Evolutionary conservation across 768 basidiomycete species (phyloP).

Genomic region (Russula earlei): DNA sequence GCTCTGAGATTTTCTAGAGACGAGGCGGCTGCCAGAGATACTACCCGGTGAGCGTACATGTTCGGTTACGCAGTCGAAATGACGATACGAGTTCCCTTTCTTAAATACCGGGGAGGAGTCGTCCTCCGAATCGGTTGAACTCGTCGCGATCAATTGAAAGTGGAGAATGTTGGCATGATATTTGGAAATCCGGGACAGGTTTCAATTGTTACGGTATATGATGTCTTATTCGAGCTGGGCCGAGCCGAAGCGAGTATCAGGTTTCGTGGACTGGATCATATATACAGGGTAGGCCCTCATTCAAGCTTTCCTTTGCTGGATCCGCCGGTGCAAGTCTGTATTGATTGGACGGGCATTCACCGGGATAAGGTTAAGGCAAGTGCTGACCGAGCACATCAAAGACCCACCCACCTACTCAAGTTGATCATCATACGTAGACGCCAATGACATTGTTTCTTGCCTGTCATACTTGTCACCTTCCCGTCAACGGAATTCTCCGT

Average conservation of each 20-base stretch:
- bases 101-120: slow-evolving; percentile 4
- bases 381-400: too few relatives aligned
- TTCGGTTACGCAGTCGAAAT: slow-evolving; percentile 13
- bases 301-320: too few relatives aligned
- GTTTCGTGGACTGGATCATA: background rate
- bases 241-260: background rate
- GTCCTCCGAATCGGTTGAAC: slow-evolving; percentile 1
- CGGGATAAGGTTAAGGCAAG: background rate
- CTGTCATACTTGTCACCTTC: slow-evolving; percentile 3
- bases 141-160: slow-evolving; percentile 2
- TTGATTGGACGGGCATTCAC: background rate
- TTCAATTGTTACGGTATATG: slow-evolving; percentile 13
- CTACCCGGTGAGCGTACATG: slow-evolving; percentile 24
- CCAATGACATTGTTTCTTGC: background rate
- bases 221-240: background rate
- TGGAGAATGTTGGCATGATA: slow-evolving; percentile 15
- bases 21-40: slow-evolving; percentile 37
- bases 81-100: background rate
- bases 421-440: slow-evolving; percentile 9
- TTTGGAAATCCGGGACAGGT: slow-evolving; percentile 18
- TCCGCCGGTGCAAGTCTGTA: too few relatives aligned
- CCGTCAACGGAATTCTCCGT: slow-evolving; percentile 8
- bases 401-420: too few relatives aligned
- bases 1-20: slow-evolving; percentile 40
- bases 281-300: too few relatives aligned